Evolutionary conservation across 345 rosid genomes (phyloP).

Genomic region (Durio zibethinus): DNA sequence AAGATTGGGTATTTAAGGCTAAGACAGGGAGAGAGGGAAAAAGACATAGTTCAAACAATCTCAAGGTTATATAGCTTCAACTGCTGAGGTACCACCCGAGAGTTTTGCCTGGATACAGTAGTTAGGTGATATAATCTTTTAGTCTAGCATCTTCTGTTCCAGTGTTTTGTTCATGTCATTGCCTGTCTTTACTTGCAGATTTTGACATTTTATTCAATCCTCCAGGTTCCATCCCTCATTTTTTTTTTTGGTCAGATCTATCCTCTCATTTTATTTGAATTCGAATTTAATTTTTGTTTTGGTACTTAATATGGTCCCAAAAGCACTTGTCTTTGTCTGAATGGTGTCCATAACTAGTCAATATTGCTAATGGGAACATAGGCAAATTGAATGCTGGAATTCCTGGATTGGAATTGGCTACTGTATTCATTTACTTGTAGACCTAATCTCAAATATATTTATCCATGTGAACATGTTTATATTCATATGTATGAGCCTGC

Average conservation of each 20-base stretch:
- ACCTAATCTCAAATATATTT: background rate
- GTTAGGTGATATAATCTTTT: background rate
- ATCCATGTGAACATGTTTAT: background rate
- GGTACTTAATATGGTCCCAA: constrained; percentile 21
- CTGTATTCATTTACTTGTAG: background rate
- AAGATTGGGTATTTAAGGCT: constrained; percentile 22
- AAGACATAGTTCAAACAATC: background rate
- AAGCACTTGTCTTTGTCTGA: constrained; percentile 13
- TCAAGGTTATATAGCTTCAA: constrained; percentile 8
- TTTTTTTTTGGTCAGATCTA: too few relatives aligned
- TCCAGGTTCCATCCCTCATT: background rate
- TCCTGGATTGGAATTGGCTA: background rate
- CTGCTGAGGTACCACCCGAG: background rate
- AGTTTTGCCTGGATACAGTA: background rate
- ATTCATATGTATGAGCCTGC: background rate
- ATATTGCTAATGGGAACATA: constrained; percentile 1
- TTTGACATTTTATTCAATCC: background rate
- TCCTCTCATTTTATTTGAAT: background rate
- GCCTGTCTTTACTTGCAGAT: background rate
- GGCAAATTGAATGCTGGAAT: constrained; percentile 14
- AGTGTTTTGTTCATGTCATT: constrained; percentile 5
- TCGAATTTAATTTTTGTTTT: background rate
- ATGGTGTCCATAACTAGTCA: constrained; percentile 6
- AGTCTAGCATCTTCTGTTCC: background rate
- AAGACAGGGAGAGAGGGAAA: background rate